Evolutionary conservation across 192 early-diverging fungal genomes (phyloP), one percentile per base, ranked within the genome.

Genomic region (Linnemannia exigua): DNA sequence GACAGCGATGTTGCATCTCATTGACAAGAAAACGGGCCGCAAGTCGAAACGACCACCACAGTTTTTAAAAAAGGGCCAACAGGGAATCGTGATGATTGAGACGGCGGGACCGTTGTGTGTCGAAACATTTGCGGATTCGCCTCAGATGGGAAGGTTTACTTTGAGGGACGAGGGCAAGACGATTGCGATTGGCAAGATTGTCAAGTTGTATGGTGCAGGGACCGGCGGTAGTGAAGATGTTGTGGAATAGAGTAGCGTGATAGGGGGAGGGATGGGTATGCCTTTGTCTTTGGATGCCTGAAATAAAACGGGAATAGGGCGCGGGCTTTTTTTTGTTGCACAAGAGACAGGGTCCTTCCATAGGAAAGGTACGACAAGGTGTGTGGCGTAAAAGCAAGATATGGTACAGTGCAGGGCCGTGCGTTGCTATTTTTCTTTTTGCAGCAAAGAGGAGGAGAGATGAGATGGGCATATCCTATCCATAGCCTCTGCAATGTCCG

Each of bases 91-190:
- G 22, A 91, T 93, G 67, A 92, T 99, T 67, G 94, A 96, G 84
- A 90, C 91, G 44, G 70, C 88, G 50, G 91, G 92, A 74, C 89
- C 94, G 15, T 87, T 98, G 35, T 97, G 97, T 79, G 88, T 98
- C 8, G 98, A 99, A 79, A 89, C 92, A 38, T 99, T 93, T 88
- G 92, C 90, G 22, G 94, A 96, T 35, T 95, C 95, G 78, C 94
- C 95, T 61, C 97, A 98, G 83, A 89, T 99, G 3, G 98, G 98
- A 36, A 92, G 98, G 61, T 98, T 99, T 88, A 99, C 97, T n/a
- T 89, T 99, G 38, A 93, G 97, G 76, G 97, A 98, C 84, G 96
- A 99, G 91, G 97, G 96, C 71, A 52, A 37, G 14, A 97, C 96
- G 17, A 92, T 97, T 82, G 98, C 97, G 37, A 95, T 99, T 74